Percentiles rank a stretch among this genome's conserved stretches.
These are phyloP conservation scores for Zoysia matrella DNA, from an alignment of 202 grass and related monocot species.

Conservation along the genomic window DNA sequence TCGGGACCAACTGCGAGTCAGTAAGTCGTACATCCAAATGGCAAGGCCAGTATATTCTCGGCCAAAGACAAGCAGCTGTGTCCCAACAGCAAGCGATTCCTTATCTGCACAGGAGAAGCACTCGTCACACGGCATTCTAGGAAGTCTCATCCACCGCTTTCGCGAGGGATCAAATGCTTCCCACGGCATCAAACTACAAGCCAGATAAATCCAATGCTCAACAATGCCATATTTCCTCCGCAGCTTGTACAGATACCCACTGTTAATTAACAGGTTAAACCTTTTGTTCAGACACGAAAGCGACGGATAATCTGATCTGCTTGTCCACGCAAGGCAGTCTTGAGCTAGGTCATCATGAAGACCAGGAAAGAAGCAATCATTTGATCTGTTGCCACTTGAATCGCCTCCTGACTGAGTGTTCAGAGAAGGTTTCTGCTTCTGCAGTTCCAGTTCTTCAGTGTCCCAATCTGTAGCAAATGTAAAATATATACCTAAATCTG, in stretches of 20 bases:
- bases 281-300: slow-evolving; percentile 82
- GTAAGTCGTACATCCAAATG: slow-evolving; percentile 88
- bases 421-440: slow-evolving; percentile 46
- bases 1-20: slow-evolving; percentile 63
- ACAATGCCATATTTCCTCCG: slow-evolving; percentile 68
- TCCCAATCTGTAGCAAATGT: slow-evolving; percentile 42
- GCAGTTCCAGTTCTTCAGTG: slow-evolving; percentile 51
- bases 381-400: slow-evolving; percentile 62
- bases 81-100: slow-evolving; percentile 93
- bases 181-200: slow-evolving; percentile 86
- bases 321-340: slow-evolving; percentile 77
- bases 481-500: slow-evolving; percentile 42
- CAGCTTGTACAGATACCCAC: slow-evolving; percentile 83
- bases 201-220: slow-evolving; percentile 90
- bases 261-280: slow-evolving; percentile 76
- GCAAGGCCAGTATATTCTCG: slow-evolving; percentile 72
- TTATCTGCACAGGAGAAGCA: slow-evolving; percentile 93
- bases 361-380: slow-evolving; percentile 70
- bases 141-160: slow-evolving; percentile 85
- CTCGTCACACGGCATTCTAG: slow-evolving; percentile 85
- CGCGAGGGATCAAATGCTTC: slow-evolving; percentile 81
- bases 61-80: slow-evolving; percentile 89
- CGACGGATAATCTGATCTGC: slow-evolving; percentile 81
- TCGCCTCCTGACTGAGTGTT: slow-evolving; percentile 49
- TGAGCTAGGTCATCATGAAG: slow-evolving; percentile 85